These are phyloP conservation scores for Gossypium laxum DNA, from an alignment of 441 rosid species.

Conservation along the genomic window DNA sequence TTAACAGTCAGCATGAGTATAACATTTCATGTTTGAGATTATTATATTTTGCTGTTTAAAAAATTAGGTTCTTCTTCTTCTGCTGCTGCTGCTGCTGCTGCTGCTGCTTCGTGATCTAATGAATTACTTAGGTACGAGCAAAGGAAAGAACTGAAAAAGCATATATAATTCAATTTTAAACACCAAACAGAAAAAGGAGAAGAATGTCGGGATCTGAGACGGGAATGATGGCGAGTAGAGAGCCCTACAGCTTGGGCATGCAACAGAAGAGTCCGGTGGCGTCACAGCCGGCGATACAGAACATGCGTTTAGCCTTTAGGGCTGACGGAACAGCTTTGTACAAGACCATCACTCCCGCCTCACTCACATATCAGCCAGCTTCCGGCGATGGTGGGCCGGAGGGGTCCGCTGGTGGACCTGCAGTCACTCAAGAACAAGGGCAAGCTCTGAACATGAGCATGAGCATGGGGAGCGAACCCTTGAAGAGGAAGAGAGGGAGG, in stretches of 20 bases:
- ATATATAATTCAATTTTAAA: slow-evolving; percentile 1
- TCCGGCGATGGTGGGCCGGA: slow-evolving; percentile 17
- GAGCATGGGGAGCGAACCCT: slow-evolving; percentile 32
- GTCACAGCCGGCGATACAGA: slow-evolving; percentile 41
- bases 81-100: neutral
- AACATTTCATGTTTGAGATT: neutral
- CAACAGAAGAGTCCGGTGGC: slow-evolving; percentile 26
- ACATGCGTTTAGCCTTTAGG: slow-evolving; percentile 50
- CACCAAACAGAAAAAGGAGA: neutral
- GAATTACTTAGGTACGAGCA: neutral
- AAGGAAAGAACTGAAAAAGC: neutral
- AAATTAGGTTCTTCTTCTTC: neutral
- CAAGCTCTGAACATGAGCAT: slow-evolving; percentile 37
- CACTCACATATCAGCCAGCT: slow-evolving; percentile 40
- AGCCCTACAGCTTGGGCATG: slow-evolving; percentile 31
- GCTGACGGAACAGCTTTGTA: slow-evolving; percentile 43
- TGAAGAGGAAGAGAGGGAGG: slow-evolving; percentile 70
- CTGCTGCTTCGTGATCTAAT: slow-evolving; percentile 6
- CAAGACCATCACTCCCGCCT: slow-evolving; percentile 34
- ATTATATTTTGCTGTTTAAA: neutral
- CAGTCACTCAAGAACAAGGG: slow-evolving; percentile 15
- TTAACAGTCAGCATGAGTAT: neutral
- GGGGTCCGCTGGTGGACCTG: slow-evolving; percentile 14
- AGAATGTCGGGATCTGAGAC: slow-evolving; percentile 66
- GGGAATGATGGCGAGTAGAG: slow-evolving; percentile 47